Base-by-base conservation (phyloP, 176 grass and related monocot genomes). In the Pontederia paniculata region DNA sequence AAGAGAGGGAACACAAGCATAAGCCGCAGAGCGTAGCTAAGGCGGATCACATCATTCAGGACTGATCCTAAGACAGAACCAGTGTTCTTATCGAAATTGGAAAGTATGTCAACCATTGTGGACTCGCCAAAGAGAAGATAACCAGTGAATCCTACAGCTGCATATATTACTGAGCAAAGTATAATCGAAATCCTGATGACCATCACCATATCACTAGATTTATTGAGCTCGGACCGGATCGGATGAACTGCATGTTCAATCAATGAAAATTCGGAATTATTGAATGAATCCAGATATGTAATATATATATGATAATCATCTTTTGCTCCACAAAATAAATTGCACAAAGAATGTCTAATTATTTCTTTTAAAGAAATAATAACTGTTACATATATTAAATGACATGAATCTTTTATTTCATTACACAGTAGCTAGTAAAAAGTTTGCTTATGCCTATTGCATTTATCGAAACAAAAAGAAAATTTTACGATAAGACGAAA, bases 1-100 rank as follows among this genome's bases (percentile, higher is more conserved):
- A 97, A 74, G 50, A 97, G 73, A 17, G 93, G 93, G 83, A 97
- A 97, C 6, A 90, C 86, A 10, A 97, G 83, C 28, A 90, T 70
- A 50, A 90, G 66, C 70, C 90, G 93, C 23, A 97, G 74, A 28
- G 77, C 86, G 68, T 97, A 97, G 77, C 83, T 90, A 67, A 97
- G 74, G 11, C 93, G 86, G 37, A 88, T 86, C 1, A 66, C 73
- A 65, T 90, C 86, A 66, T 97, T 81, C 68, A 90, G 70, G 52
- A 72, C 55, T 55, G 79, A 75, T 47, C 82, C 75, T 42, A 90
- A 60, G 11, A 76, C 69, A 10, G 80, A 67, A 15, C 71, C 72
- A 13, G 79, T 63, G 69, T 75, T 83, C 63, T 66, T 66, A 61
- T 81, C 85, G 71, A 90, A 97, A 70, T 97, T 97, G 67, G 86